These are phyloP conservation scores for Myxozyma lipomycoides DNA, from an alignment of 805 yeast genomes.

Conservation along the genomic window DNA sequence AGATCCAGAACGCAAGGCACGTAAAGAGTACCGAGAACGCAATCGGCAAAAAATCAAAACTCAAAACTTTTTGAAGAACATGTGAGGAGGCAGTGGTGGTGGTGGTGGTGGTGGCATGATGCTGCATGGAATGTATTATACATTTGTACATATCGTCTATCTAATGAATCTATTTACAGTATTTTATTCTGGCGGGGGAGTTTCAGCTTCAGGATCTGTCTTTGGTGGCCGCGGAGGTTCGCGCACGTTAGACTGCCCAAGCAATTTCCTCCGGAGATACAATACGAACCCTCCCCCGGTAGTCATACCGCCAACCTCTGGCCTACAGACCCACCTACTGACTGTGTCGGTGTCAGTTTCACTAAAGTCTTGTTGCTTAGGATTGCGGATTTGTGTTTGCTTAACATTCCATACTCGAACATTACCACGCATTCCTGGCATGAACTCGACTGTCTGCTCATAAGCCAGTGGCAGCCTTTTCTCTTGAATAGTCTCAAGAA, in stretches of 20 bases:
- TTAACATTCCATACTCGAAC: constrained; percentile 52
- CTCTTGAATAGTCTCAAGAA: constrained; percentile 37
- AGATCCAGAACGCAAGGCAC: constrained; percentile 63
- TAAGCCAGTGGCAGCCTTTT: constrained; percentile 39
- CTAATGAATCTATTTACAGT: background rate
- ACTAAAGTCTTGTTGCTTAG: background rate
- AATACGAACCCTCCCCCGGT: constrained; percentile 53
- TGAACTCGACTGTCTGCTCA: constrained; percentile 42
- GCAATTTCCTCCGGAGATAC: constrained; percentile 35
- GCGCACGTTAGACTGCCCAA: background rate
- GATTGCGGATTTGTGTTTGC: constrained; percentile 38
- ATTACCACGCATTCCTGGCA: constrained; percentile 51
- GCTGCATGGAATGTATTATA: constrained; percentile 1
- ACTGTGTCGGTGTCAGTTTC: background rate
- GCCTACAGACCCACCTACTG: constrained; percentile 46
- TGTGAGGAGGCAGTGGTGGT: too few species aligned
- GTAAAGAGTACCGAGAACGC: constrained; percentile 62
- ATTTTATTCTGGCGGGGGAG: too few species aligned
- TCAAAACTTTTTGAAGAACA: constrained; percentile 66
- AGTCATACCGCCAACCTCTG: constrained; percentile 46
- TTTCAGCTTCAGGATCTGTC: too few species aligned
- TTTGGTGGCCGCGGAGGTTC: too few species aligned
- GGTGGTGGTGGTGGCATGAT: too few species aligned
- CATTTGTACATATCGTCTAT: background rate
- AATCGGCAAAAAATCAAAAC: constrained; percentile 70